phyloP scores from a whole-genome alignment of 371 early-diverging fungal genomes.

The Blastocladiella emersonii region DNA sequence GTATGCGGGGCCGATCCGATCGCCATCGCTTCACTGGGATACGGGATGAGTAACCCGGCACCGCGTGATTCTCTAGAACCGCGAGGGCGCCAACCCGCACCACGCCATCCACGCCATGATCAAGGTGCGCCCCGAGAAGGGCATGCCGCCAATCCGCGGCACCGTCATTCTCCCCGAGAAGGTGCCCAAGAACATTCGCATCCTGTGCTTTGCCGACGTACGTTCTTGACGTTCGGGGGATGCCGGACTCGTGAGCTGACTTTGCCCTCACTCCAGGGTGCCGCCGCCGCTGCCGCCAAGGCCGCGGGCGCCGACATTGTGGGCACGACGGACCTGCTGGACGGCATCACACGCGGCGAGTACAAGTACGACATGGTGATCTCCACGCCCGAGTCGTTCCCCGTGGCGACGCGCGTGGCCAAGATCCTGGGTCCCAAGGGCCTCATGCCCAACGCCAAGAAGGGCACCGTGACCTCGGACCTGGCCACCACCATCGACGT shows the following conservation, averaged over 20 bases:
- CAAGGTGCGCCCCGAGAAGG: conserved; percentile 52
- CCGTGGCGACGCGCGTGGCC: conserved; percentile 78
- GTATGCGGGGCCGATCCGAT: not conserved
- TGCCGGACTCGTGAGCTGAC: not conserved
- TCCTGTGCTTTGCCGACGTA: conserved; percentile 62
- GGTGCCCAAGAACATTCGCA: conserved; percentile 41
- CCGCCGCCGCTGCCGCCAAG: conserved; percentile 65
- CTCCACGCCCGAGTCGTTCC: conserved; percentile 78
- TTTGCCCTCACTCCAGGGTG: conserved; percentile 25
- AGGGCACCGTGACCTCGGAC: conserved; percentile 65
- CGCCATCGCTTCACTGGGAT: too few relatives aligned
- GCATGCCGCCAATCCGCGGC: conserved; percentile 58
- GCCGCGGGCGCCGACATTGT: conserved; percentile 68
- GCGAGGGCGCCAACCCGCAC: conserved; percentile 50
- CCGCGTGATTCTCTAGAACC: conserved; percentile 24
- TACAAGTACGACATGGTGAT: conserved; percentile 71
- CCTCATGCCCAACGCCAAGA: conserved; percentile 87
- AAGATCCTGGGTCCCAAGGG: conserved; percentile 83
- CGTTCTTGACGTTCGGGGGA: not conserved
- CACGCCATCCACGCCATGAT: conserved; percentile 58
- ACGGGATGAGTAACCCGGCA: too few relatives aligned
- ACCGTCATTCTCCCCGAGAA: conserved; percentile 51
- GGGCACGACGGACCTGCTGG: conserved; percentile 76
- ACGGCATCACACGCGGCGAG: conserved; percentile 41
- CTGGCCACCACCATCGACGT: conserved; percentile 38